Conservation (phyloP, 2,329 filamentous ascomycete species). For the Periconia digitata region DNA sequence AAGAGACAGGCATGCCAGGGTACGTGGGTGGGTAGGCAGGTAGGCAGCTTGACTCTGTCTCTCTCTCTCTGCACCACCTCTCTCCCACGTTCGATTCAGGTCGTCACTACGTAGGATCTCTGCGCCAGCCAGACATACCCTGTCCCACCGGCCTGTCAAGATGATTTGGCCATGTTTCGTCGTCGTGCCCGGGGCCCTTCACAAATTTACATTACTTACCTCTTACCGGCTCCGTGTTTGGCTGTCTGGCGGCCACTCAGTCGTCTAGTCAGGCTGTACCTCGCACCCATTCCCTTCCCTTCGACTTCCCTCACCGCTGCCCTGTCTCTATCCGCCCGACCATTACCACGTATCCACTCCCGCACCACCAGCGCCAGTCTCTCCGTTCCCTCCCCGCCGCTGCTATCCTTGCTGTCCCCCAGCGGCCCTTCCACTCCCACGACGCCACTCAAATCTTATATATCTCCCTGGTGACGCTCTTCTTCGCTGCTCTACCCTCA, state of each 20-base stretch:
- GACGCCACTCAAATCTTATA: slow-evolving; percentile 46
- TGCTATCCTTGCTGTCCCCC: slow-evolving; percentile 34
- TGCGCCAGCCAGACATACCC: slow-evolving; percentile 8
- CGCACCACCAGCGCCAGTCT: slow-evolving; percentile 39
- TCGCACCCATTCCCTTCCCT: too few species aligned
- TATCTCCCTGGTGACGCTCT: slow-evolving; percentile 37
- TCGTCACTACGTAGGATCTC: not conserved
- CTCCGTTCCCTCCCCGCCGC: slow-evolving; percentile 43
- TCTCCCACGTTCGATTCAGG: too few species aligned
- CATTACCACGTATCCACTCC: slow-evolving; percentile 38
- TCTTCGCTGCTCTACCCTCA: slow-evolving; percentile 31
- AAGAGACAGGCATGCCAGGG: too few species aligned
- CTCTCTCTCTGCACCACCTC: too few species aligned
- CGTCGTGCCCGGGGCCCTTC: slow-evolving; percentile 2
- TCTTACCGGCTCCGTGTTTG: too few species aligned
- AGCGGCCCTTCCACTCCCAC: slow-evolving; percentile 39
- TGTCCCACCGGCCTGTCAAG: slow-evolving; percentile 26
- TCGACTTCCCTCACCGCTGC: not conserved
- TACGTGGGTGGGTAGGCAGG: too few species aligned
- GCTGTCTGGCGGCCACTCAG: too few species aligned
- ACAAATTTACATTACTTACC: slow-evolving; percentile 28
- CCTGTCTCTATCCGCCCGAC: slow-evolving; percentile 40
- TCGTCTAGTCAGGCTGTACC: too few species aligned
- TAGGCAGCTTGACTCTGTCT: too few species aligned
- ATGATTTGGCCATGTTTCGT: slow-evolving; percentile 25